Conservation (phyloP, 2,329 filamentous ascomycete species). For the Phialophora chinensis region DNA sequence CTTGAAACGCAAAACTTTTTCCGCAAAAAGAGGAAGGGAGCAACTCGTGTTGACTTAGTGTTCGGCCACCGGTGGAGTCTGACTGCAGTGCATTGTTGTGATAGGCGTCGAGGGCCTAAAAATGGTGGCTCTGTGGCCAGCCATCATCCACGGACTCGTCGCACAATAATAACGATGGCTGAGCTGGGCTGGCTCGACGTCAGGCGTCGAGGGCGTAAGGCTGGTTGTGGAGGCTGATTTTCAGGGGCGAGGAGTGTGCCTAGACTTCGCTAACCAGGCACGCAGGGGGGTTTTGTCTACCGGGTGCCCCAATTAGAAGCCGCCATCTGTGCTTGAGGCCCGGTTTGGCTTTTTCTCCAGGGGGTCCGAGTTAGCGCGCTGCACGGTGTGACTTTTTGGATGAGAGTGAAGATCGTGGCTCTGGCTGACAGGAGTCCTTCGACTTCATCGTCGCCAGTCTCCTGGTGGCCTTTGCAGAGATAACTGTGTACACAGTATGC, state of each 20-base stretch:
- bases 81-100: neutral
- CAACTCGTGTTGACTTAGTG: conserved; percentile 8
- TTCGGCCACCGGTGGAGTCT: conserved; percentile 10
- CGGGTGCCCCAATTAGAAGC: neutral
- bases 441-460: neutral
- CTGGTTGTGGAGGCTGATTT: conserved; percentile 13
- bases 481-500: too few relatives aligned
- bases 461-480: neutral
- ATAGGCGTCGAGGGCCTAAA: neutral
- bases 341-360: neutral
- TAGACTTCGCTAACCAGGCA: neutral
- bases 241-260: conserved; percentile 3
- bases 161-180: neutral
- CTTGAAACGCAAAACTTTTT: neutral
- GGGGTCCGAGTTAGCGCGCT: too few relatives aligned
- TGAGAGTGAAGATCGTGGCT: neutral
- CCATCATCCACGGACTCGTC: neutral
- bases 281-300: too few relatives aligned
- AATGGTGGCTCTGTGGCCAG: neutral
- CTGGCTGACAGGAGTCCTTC: neutral
- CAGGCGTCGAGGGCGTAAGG: neutral
- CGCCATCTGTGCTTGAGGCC: neutral
- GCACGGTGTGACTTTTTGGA: neutral
- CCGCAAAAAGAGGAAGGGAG: neutral
- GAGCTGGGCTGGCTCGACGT: neutral